Conservation (phyloP, 352 stramenopile genomes). For the Phytophthora chlamydospora region DNA sequence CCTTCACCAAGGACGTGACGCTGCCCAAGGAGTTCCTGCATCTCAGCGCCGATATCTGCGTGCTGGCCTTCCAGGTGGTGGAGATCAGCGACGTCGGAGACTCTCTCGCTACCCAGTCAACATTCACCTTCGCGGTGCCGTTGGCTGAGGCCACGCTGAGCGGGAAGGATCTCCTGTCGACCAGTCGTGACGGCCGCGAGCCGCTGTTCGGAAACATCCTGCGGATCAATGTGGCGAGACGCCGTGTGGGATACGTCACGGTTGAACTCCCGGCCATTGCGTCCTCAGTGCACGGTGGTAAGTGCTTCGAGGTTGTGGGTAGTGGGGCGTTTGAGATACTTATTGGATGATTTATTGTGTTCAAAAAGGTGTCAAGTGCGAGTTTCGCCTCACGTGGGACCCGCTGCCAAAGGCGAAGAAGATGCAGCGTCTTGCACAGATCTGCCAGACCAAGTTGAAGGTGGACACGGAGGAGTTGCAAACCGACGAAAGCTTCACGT, state of each 20-base stretch:
- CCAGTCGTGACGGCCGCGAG: constrained; percentile 32
- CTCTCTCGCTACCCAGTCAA: constrained; percentile 36
- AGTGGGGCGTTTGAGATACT: constrained; percentile 5
- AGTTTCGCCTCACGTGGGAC: constrained; percentile 61
- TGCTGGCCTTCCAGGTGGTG: constrained; percentile 71
- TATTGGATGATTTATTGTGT: constrained; percentile 6
- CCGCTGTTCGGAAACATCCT: constrained; percentile 75
- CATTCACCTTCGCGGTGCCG: constrained; percentile 49
- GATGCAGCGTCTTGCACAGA: constrained; percentile 48
- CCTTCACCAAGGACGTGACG: constrained; percentile 62
- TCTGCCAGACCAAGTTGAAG: constrained; percentile 48
- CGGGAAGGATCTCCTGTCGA: constrained; percentile 57
- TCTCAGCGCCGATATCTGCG: constrained; percentile 45
- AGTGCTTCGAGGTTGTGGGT: constrained; percentile 8
- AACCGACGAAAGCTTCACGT: constrained; percentile 32
- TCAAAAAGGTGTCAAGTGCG: constrained; percentile 55
- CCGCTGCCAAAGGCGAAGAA: constrained; percentile 40
- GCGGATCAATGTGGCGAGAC: constrained; percentile 50
- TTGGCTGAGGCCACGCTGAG: constrained; percentile 18
- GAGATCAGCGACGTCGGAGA: constrained; percentile 59
- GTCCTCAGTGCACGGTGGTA: constrained; percentile 55
- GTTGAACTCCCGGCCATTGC: constrained; percentile 61
- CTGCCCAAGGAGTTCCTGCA: constrained; percentile 55
- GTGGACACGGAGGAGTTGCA: constrained; percentile 24
- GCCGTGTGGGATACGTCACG: constrained; percentile 53